Conservation (phyloP, 768 basidiomycete genomes). For the Candolleomyces aberdarensis region DNA sequence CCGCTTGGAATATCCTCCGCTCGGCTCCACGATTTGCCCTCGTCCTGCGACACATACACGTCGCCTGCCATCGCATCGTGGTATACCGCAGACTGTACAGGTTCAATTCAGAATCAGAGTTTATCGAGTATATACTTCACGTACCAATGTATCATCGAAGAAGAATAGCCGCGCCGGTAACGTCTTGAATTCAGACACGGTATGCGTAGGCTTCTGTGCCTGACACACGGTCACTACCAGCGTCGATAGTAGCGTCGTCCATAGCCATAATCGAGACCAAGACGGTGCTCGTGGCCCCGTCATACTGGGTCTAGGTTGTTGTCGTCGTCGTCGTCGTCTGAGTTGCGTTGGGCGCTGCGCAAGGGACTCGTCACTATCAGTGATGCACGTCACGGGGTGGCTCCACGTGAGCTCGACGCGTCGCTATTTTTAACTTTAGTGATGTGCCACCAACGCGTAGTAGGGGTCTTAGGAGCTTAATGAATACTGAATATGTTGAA, state of each 20-base stretch:
- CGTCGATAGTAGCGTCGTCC: conserved; percentile 1
- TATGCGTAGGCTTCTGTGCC: conserved; percentile 44
- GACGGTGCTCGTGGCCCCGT: not conserved
- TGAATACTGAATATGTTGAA: too few relatives aligned
- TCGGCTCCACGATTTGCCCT: conserved; percentile 70
- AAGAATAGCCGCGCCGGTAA: conserved; percentile 79
- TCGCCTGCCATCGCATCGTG: conserved; percentile 70
- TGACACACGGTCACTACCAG: not conserved
- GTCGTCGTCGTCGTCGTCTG: not conserved
- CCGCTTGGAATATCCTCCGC: conserved; percentile 53
- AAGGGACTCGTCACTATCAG: too few relatives aligned
- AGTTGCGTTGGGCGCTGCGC: conserved; percentile 7
- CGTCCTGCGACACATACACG: conserved; percentile 79
- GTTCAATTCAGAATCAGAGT: conserved; percentile 8
- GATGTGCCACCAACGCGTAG: too few relatives aligned
- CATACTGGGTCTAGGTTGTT: not conserved
- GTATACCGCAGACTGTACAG: conserved; percentile 58
- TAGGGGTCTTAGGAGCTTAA: too few relatives aligned
- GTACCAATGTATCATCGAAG: conserved; percentile 88
- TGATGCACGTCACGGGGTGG: too few relatives aligned
- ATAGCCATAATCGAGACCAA: not conserved
- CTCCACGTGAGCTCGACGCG: not conserved
- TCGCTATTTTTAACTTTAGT: not conserved
- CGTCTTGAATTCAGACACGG: conserved; percentile 59
- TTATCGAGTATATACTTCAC: conserved; percentile 3